Evolutionary conservation across 2,329 filamentous ascomycete species (phyloP), one percentile per base, ranked within the genome.

Genomic region (Penicillium polonicum): DNA sequence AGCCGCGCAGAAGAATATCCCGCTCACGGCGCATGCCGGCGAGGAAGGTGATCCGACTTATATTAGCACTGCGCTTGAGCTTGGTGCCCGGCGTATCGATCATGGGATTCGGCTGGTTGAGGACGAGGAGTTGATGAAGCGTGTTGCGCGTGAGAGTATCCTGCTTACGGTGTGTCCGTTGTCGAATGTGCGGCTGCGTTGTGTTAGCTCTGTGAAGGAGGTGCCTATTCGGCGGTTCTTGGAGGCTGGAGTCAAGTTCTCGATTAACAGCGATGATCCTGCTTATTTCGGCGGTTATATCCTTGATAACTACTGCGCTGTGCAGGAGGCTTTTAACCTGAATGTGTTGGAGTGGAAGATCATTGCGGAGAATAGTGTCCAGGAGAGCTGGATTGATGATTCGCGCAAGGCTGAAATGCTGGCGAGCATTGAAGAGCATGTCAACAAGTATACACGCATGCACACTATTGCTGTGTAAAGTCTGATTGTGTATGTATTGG

Each of bases 231-330:
- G 85, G 15, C 77, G 75, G 52, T 87, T 90, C 64, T 72, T 91
- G 21, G 82, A 88, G 41, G 77, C 77, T 6, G 85, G 86, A 0
- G 84, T 91, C 39, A 80, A 77, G 60, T 90, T 91, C 72, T 88
- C 84, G 55, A 84, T 91, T 70, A 91, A 91, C 73, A 88, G 85
- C 63, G 88, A 91, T 68, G 87, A 90, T 68, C 88, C 88, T 58
- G 87, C 86, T 12, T 90, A 90, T 69, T 92, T 92, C 75, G 88
- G 88, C 3, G 87, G 85, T 0, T 91, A 91, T 72, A 84, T 92
- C 52, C 76, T 89, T 51, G 87, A 89, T 65, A 91, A 91, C 64
- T 92, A 88, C 74, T 88, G 85, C 65, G 87, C 86, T 1, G 87
- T 92, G 31, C 88, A 92, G 72, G 86, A 90, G 42, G 85, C 86